Conservation (phyloP, 2,329 filamentous ascomycete genomes). For the Fusarium xyrophilum region DNA sequence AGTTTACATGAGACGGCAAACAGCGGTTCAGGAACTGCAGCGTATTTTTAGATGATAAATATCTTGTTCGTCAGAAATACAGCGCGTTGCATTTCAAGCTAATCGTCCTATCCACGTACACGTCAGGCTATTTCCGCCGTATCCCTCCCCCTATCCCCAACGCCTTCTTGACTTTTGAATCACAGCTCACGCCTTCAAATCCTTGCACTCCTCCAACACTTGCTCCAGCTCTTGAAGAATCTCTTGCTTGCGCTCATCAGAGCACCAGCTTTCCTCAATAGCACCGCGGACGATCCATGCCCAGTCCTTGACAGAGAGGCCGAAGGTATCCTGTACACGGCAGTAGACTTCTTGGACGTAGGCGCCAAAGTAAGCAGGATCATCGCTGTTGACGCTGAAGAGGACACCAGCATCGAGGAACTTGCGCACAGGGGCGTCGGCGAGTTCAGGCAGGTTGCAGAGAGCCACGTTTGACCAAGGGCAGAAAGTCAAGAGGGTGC, state of each 20-base stretch:
- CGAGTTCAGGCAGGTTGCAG: conserved; percentile 37
- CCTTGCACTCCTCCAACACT: conserved; percentile 33
- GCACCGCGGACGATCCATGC: conserved; percentile 65
- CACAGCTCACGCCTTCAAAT: neutral
- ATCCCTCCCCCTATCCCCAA: neutral
- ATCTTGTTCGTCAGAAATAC: neutral
- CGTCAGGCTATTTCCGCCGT: conserved; percentile 15
- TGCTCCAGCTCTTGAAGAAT: conserved; percentile 56
- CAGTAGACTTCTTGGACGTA: conserved; percentile 77
- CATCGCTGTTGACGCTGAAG: conserved; percentile 78
- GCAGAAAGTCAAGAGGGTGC: conserved; percentile 72
- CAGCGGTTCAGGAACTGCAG: conserved; percentile 3
- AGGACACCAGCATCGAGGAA: conserved; percentile 69
- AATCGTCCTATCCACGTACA: neutral
- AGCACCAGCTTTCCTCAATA: conserved; percentile 75
- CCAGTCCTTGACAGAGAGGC: conserved; percentile 71
- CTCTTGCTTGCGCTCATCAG: conserved; percentile 65
- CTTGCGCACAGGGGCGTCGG: conserved; percentile 61
- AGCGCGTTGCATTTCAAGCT: neutral
- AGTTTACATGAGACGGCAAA: conserved; percentile 1
- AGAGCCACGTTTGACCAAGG: conserved; percentile 72
- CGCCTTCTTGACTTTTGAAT: conserved; percentile 2
- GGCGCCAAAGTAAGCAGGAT: conserved; percentile 77
- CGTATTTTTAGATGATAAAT: conserved; percentile 13
- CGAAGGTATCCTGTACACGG: conserved; percentile 75